A percentile compares a stretch with the other conserved stretches of the same genome.
Conservation (phyloP, 163 green algal genomes). For the Scenedesmus sp. region DNA sequence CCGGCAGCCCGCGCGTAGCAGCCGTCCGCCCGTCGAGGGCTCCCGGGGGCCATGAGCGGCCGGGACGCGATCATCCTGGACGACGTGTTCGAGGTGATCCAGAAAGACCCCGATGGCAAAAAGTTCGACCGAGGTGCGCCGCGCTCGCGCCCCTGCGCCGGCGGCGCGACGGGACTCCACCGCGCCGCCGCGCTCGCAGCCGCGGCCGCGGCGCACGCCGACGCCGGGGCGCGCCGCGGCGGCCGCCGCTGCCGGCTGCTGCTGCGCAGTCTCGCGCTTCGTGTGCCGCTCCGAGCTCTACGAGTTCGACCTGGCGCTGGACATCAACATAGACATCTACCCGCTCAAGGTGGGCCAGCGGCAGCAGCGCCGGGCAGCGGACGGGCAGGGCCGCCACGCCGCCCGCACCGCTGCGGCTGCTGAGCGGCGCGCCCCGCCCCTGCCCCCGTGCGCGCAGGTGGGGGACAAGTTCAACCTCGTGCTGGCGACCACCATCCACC, state of each 20-base stretch:
- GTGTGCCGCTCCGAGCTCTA: conserved; percentile 87
- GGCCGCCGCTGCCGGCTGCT: neutral
- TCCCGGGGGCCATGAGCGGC: conserved; percentile 7
- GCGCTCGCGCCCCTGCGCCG: no score
- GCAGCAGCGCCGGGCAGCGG: neutral
- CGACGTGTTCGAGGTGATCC: conserved; percentile 92
- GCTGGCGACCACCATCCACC: conserved; percentile 78
- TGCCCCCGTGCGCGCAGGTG: conserved; percentile 49
- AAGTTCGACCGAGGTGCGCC: conserved; percentile 96
- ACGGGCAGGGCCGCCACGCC: neutral
- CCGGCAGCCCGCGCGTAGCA: no score
- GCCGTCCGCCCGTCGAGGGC: no score
- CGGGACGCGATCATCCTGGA: conserved; percentile 68
- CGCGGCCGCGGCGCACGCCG: no score
- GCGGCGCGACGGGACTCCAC: no score
- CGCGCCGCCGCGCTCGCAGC: no score
- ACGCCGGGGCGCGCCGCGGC: no score
- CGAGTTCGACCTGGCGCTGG: conserved; percentile 92
- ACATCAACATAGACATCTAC: conserved; percentile 97
- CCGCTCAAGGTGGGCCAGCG: conserved; percentile 71
- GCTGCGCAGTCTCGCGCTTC: conserved; percentile 89
- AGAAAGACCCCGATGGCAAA: conserved; percentile 93
- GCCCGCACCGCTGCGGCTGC: neutral
- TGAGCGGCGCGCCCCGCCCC: neutral
- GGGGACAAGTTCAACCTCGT: conserved; percentile 83